phyloP scores from a whole-genome alignment of 2,329 filamentous ascomycete genomes.

The Arthrobotrys conoides region DNA sequence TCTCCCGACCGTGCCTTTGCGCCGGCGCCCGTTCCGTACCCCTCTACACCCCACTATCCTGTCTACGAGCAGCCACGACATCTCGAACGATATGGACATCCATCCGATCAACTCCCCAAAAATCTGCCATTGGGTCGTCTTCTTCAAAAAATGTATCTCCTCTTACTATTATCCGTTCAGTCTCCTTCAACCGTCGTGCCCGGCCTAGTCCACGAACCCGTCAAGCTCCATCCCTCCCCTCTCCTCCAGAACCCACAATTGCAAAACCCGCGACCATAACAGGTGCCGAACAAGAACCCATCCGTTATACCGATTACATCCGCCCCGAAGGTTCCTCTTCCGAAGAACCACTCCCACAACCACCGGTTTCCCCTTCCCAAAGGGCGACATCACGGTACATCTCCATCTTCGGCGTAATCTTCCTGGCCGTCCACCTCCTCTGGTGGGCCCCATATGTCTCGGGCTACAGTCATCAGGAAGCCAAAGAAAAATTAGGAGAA shows the following conservation, averaged over 20 bases:
- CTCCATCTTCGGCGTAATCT: conserved; percentile 37
- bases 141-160: conserved; percentile 8
- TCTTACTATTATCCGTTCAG: conserved; percentile 29
- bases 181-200: conserved; percentile 42
- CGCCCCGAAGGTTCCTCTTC: conserved; percentile 26
- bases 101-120: neutral
- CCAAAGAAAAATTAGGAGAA: neutral
- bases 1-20: conserved; percentile 34
- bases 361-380: conserved; percentile 22
- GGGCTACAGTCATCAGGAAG: neutral
- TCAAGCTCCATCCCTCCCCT: conserved; percentile 37
- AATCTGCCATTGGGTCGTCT: neutral
- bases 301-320: conserved; percentile 50
- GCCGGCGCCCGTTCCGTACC: conserved; percentile 14
- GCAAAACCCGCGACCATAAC: conserved; percentile 46
- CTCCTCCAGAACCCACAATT: conserved; percentile 46
- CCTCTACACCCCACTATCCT: conserved; percentile 31
- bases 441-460: conserved; percentile 34
- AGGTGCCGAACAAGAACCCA: conserved; percentile 50
- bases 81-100: conserved; percentile 38
- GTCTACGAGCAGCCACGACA: conserved; percentile 5
- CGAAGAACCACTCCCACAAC: conserved; percentile 5
- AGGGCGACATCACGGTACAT: conserved; percentile 47
- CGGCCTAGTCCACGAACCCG: conserved; percentile 31
- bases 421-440: conserved; percentile 27